Percentiles rank a stretch among this genome's conserved stretches.
Evolutionary conservation across 352 stramenopile genomes (phyloP).

Genomic region (Phytopythium sindhum): DNA sequence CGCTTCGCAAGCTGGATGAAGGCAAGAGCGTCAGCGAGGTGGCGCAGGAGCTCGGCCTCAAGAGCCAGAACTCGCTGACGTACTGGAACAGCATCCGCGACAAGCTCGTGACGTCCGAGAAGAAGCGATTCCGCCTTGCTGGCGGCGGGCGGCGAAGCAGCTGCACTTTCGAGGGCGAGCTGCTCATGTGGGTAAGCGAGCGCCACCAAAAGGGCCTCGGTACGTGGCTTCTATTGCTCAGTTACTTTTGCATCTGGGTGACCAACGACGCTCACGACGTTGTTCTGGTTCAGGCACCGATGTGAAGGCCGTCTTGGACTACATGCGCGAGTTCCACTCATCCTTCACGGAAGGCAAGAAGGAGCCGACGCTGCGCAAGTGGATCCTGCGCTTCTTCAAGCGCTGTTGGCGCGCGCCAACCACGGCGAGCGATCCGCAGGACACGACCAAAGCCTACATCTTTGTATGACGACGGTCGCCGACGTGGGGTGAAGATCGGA

Average conservation of each 20-base stretch:
- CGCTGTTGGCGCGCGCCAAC: constrained; percentile 50
- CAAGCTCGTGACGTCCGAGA: constrained; percentile 64
- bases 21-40: constrained; percentile 62
- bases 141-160: constrained; percentile 62
- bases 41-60: constrained; percentile 57
- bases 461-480: constrained; percentile 34
- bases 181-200: constrained; percentile 69
- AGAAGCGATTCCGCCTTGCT: constrained; percentile 69
- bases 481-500: background rate
- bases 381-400: constrained; percentile 83
- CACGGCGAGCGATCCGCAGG: constrained; percentile 31
- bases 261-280: background rate
- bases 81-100: constrained; percentile 81
- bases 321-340: constrained; percentile 58
- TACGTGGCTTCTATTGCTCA: constrained; percentile 11
- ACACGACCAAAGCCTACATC: constrained; percentile 49
- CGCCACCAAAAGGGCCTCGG: constrained; percentile 56
- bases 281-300: constrained; percentile 36
- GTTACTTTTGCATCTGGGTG: background rate
- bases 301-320: constrained; percentile 66
- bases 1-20: constrained; percentile 62
- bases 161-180: constrained; percentile 71
- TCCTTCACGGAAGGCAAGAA: constrained; percentile 80
- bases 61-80: constrained; percentile 62
- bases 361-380: constrained; percentile 72